These are phyloP conservation scores for Dovyalis caffra DNA, from an alignment of 345 rosid species.

Conservation along the genomic window DNA sequence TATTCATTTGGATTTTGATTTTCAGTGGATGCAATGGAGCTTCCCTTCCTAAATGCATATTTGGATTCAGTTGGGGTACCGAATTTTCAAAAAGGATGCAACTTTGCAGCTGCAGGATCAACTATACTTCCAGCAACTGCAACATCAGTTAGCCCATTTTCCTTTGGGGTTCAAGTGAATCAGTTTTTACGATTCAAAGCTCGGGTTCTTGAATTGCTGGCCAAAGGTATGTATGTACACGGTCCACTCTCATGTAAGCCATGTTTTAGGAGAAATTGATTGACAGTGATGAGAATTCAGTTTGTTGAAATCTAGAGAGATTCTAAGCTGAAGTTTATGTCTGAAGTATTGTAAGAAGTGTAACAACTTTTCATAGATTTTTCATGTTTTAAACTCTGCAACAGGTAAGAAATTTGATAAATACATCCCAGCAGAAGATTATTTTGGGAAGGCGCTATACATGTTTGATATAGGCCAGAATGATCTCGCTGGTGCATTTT, in stretches of 20 bases:
- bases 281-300: background rate
- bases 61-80: constrained; percentile 83
- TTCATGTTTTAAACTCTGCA: constrained; percentile 4
- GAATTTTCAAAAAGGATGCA: constrained; percentile 76
- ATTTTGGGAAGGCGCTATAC: constrained; percentile 65
- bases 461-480: constrained; percentile 96
- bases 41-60: constrained; percentile 84
- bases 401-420: constrained; percentile 52
- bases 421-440: constrained; percentile 69
- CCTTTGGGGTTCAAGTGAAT: constrained; percentile 70
- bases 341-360: background rate
- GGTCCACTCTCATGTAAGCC: background rate
- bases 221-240: constrained; percentile 39
- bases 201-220: constrained; percentile 55
- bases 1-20: background rate
- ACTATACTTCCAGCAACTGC: constrained; percentile 74
- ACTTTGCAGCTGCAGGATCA: constrained; percentile 91
- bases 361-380: background rate
- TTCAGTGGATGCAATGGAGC: constrained; percentile 93
- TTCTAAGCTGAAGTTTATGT: background rate
- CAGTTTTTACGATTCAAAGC: constrained; percentile 82
- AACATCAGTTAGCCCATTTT: constrained; percentile 72
- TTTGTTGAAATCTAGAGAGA: background rate
- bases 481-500: constrained; percentile 94
- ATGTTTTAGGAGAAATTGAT: background rate